Conservation (phyloP, 768 basidiomycete species). For the Tylopilus vinaceipallidus region DNA sequence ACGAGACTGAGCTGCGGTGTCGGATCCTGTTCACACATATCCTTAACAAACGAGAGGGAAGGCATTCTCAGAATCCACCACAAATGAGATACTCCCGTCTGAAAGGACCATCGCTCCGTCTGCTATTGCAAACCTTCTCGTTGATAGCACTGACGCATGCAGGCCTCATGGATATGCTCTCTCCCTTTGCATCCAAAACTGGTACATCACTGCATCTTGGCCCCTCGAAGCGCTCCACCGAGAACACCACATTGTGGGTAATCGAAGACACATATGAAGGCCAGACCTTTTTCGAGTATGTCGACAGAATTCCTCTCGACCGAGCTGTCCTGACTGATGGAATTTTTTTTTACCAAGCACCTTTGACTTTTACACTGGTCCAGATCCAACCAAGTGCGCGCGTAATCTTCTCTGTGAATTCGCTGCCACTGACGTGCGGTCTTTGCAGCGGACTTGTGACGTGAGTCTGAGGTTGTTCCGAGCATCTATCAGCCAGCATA, state of each 20-base stretch:
- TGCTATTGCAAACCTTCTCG: constrained; percentile 15
- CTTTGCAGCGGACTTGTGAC: constrained; percentile 61
- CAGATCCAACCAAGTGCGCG: constrained; percentile 63
- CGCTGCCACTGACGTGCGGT: constrained; percentile 12
- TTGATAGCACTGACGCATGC: constrained; percentile 15
- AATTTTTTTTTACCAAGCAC: constrained; percentile 35
- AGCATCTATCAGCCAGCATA: background rate
- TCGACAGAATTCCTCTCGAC: constrained; percentile 14
- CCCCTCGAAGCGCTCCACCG: constrained; percentile 16
- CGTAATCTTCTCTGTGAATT: constrained; percentile 5
- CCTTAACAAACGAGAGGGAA: background rate
- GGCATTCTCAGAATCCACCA: constrained; percentile 7
- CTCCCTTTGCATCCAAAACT: background rate
- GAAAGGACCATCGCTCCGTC: constrained; percentile 9
- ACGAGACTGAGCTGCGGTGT: constrained; percentile 19
- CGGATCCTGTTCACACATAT: background rate
- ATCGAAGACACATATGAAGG: constrained; percentile 67
- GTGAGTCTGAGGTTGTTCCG: constrained; percentile 45
- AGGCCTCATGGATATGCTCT: constrained; percentile 1
- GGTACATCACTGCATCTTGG: background rate
- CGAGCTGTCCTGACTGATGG: constrained; percentile 2
- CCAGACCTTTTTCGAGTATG: constrained; percentile 66
- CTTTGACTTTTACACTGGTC: constrained; percentile 56
- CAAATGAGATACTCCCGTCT: constrained; percentile 12
- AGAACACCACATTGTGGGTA: constrained; percentile 56